Evolutionary conservation across 2,329 filamentous ascomycete genomes (phyloP), one percentile per base, ranked within the genome.

Genomic region (Talaromyces piceae): DNA sequence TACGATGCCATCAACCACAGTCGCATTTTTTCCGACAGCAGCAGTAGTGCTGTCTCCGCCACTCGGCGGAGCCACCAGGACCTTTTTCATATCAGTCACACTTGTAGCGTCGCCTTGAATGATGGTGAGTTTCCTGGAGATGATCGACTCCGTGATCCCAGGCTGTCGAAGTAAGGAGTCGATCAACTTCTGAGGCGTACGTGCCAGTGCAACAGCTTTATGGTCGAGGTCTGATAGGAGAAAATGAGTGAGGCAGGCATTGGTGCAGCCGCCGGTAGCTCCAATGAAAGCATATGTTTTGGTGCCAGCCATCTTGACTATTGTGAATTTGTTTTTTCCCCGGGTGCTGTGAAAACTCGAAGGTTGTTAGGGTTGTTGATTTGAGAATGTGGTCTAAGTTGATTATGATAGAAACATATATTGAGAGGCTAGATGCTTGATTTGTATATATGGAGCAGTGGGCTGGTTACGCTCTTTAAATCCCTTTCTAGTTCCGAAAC

Each of bases 221-320:
- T 75, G 67, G 11, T 13, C 22, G 18, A 20, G 5, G 16, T 48
- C 37, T n/a, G 43, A 49, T 20, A 49, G 28, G 39, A 80, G 67
- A 4, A 75, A 64, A 18, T 63, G 61, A 20, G 69, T 68, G 16
- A 80, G 72, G 41, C 70, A 68, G 25, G 69, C 59, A 43, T 71
- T 65, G 30, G 70, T 67, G 54, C 71, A 72, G 45, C 75, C 77
- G 50, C 74, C 75, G 20, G 76, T 79, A 22, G 76, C 74, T 44
- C 77, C 77, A 55, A 79, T 72, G 64, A 79, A 78, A 37, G 74
- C 73, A 49, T 78, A 59, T 27, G 69, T 73, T 45, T 52, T 37
- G 33, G 16, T 16, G 25, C 37, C 33, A 28, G 47, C 52, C 61
- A 54, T 55, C 61, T 56, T 20, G 39, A 45, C 26, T 43, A 25